Evolutionary conservation across 2,329 filamentous ascomycete genomes (phyloP).

Genomic region (Ilyonectria destructans): DNA sequence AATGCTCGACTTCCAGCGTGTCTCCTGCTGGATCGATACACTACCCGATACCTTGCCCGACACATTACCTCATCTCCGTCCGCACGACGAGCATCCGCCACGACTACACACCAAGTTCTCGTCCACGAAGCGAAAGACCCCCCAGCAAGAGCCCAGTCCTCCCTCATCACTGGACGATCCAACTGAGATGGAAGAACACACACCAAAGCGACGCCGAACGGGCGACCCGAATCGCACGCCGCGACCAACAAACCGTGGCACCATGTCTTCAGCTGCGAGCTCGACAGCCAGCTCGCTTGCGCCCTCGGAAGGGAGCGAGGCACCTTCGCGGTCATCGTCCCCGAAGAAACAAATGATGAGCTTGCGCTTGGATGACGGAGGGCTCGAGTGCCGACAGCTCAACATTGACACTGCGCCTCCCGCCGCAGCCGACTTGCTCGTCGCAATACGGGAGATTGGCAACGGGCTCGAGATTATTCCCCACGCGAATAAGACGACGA

Average conservation of each 20-base stretch:
- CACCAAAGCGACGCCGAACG: background rate
- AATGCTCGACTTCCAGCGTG: background rate
- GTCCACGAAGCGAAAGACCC: background rate
- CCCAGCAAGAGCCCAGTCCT: background rate
- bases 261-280: background rate
- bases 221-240: background rate
- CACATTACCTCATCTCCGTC: background rate
- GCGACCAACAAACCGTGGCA: background rate
- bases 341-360: conserved; percentile 38
- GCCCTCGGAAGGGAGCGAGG: background rate
- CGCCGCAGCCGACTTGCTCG: conserved; percentile 13
- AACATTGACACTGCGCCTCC: conserved; percentile 23
- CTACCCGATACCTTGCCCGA: background rate
- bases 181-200: background rate
- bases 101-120: background rate
- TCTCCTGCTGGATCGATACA: background rate
- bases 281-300: conserved; percentile 1
- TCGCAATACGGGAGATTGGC: conserved; percentile 29
- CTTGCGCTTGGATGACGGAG: conserved; percentile 29
- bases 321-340: conserved; percentile 30
- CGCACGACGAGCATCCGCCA: background rate
- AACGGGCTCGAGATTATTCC: conserved; percentile 37
- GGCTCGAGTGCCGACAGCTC: conserved; percentile 27
- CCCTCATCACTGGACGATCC: background rate
- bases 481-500: background rate